Conservation (phyloP, 148 eudicot genomes). For the Arbutus unedo region DNA sequence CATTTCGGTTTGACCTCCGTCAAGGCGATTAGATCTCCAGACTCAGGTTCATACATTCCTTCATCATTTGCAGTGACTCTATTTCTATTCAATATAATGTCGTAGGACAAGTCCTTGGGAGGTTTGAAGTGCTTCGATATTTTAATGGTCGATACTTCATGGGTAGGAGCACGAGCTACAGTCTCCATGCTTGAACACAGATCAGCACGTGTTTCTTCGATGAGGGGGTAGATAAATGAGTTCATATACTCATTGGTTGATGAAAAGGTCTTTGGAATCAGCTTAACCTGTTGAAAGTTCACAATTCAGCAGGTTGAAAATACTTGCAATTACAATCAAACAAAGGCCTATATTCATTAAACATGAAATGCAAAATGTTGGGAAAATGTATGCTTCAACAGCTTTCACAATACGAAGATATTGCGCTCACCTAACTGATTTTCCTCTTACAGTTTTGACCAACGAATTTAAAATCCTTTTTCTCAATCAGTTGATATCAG, state of each 20-base stretch:
- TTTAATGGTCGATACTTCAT: constrained; percentile 11
- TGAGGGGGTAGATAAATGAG: constrained; percentile 37
- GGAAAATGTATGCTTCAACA: too few species aligned
- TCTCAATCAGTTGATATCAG: too few species aligned
- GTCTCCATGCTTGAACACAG: constrained; percentile 25
- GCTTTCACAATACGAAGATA: too few species aligned
- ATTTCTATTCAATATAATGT: not conserved
- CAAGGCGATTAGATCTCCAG: constrained; percentile 44
- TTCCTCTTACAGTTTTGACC: too few species aligned
- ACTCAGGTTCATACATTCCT: constrained; percentile 40
- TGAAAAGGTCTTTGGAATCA: constrained; percentile 36
- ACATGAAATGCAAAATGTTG: too few species aligned
- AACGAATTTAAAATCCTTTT: too few species aligned
- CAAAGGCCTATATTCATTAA: too few species aligned
- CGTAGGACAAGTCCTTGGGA: constrained; percentile 33
- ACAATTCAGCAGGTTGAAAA: not conserved
- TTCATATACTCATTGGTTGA: constrained; percentile 31
- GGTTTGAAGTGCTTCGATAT: not conserved
- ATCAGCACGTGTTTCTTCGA: constrained; percentile 23
- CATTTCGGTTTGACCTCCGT: constrained; percentile 36
- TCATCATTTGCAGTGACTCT: constrained; percentile 17
- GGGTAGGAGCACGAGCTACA: constrained; percentile 25
- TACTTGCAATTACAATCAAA: not conserved
- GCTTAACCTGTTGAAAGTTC: constrained; percentile 31
- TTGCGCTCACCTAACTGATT: too few species aligned